A percentile compares a stretch with the other conserved stretches of the same genome.
These are phyloP conservation scores for Piper longum DNA, from an alignment of 164 flowering plant genomes.

Conservation along the genomic window DNA sequence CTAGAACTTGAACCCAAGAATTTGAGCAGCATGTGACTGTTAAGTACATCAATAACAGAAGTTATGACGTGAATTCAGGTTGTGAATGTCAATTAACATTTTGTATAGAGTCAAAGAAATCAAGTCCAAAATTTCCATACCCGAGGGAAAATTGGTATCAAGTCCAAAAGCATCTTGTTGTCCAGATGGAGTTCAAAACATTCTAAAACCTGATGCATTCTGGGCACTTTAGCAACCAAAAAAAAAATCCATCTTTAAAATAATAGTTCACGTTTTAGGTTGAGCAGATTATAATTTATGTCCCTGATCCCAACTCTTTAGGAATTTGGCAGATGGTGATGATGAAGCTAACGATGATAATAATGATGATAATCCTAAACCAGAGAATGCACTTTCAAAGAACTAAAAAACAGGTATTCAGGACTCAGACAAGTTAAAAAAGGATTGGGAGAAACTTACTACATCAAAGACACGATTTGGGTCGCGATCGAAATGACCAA, in stretches of 20 bases:
- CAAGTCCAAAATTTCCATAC: conserved; percentile 17
- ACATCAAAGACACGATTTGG: conserved; percentile 99
- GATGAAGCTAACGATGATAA: no score
- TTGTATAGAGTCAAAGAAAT: neutral
- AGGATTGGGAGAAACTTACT: conserved; percentile 42
- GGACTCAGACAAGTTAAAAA: neutral
- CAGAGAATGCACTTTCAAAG: no score
- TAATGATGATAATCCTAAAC: no score
- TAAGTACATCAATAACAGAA: conserved; percentile 3
- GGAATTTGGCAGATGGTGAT: no score
- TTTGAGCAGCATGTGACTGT: conserved; percentile 98
- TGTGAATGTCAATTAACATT: neutral
- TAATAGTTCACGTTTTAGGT: no score
- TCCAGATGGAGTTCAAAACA: conserved; percentile 89
- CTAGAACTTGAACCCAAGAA: conserved; percentile 94
- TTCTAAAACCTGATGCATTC: conserved; percentile 64
- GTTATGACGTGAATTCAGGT: neutral
- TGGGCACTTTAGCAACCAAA: no score
- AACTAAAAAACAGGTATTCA: neutral
- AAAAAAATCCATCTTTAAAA: no score
- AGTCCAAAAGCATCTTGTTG: conserved; percentile 52
- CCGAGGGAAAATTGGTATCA: conserved; percentile 95
- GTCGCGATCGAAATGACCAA: conserved; percentile 97
- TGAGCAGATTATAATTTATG: no score
- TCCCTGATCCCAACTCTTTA: no score